These are phyloP conservation scores for Kitagawia praeruptora DNA, from an alignment of 129 eudicot genomes.

Conservation along the genomic window DNA sequence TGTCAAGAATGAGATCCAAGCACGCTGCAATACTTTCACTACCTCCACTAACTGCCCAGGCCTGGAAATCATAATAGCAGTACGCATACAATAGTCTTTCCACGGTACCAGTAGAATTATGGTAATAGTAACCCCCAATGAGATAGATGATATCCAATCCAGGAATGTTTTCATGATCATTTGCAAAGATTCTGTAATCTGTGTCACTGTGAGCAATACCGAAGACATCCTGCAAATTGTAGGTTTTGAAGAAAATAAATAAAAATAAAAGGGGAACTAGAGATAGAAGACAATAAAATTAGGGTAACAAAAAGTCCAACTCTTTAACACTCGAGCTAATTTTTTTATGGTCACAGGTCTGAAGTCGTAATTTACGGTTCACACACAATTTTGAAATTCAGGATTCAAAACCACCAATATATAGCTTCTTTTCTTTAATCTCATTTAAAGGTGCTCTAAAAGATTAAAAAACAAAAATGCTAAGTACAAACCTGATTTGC, in stretches of 20 bases:
- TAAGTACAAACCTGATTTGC: conserved; percentile 77
- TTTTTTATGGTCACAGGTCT: background rate
- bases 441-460: background rate
- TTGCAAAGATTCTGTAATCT: conserved; percentile 91
- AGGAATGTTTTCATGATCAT: conserved; percentile 82
- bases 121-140: conserved; percentile 82
- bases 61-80: too few relatives aligned
- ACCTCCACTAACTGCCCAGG: too few relatives aligned
- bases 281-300: background rate
- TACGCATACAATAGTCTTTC: conserved; percentile 93
- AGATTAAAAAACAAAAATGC: background rate
- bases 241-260: background rate
- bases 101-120: conserved; percentile 81
- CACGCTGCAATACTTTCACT: too few relatives aligned
- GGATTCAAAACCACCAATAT: background rate
- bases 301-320: background rate
- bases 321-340: background rate
- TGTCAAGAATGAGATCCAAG: too few relatives aligned
- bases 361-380: background rate
- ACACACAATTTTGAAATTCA: background rate
- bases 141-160: conserved; percentile 92
- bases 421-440: background rate
- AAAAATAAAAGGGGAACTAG: background rate
- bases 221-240: conserved; percentile 68
- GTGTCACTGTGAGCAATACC: conserved; percentile 84